Evolutionary conservation across 2,329 filamentous ascomycete species (phyloP).

Genomic region (Taxawa tesnikishii): DNA sequence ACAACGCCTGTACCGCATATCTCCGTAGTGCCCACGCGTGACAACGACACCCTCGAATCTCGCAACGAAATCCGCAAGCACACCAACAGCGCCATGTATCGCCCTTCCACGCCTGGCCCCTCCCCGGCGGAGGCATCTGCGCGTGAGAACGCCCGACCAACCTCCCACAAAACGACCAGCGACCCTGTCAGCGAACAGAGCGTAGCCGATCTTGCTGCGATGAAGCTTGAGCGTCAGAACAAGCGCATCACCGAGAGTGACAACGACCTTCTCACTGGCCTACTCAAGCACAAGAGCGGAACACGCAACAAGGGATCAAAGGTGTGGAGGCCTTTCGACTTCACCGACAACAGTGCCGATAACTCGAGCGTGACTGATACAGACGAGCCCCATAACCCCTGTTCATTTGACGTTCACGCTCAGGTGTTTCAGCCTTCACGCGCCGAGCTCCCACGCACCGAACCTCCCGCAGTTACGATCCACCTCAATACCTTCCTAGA

Average conservation of each 20-base stretch:
- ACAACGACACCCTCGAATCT: constrained; percentile 1
- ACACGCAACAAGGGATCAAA: constrained; percentile 12
- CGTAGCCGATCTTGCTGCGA: constrained; percentile 12
- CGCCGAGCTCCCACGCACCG: constrained; percentile 11
- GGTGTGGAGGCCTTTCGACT: constrained; percentile 16
- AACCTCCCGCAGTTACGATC: constrained; percentile 9
- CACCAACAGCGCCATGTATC: background rate
- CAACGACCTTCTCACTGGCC: constrained; percentile 11
- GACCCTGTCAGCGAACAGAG: constrained; percentile 5
- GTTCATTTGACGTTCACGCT: constrained; percentile 14
- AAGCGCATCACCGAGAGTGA: constrained; percentile 19
- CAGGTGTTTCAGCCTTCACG: constrained; percentile 18
- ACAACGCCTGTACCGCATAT: constrained; percentile 4
- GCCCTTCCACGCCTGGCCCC: constrained; percentile 3
- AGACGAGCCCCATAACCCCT: constrained; percentile 1
- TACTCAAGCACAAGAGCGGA: background rate
- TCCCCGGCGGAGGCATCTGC: constrained; percentile 1
- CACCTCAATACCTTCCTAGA: constrained; percentile 4
- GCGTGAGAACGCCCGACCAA: background rate
- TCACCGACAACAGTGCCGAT: constrained; percentile 9
- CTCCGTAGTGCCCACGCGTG: constrained; percentile 5
- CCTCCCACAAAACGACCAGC: constrained; percentile 1
- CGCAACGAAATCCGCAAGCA: background rate
- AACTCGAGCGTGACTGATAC: constrained; percentile 7
- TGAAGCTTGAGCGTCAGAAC: constrained; percentile 20